Evolutionary conservation across 208 protist species (phyloP).

Genomic region (Trypanosoma brucei): DNA sequence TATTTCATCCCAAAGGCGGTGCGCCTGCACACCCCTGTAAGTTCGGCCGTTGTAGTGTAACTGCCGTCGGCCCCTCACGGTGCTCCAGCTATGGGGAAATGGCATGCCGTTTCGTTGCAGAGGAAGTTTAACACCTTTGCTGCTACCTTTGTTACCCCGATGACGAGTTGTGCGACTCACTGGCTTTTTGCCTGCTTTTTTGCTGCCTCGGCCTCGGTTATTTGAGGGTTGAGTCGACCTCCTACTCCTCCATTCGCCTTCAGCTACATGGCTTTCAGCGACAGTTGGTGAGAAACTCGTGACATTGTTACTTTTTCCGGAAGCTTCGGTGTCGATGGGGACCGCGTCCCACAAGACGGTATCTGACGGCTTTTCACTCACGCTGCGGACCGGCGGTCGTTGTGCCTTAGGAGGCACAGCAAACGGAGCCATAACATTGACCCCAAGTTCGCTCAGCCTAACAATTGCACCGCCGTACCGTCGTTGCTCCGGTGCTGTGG

Average conservation of each 20-base stretch:
- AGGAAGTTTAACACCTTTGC: slow-evolving; percentile 11
- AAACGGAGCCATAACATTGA: not conserved
- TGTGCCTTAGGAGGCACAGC: too few species aligned
- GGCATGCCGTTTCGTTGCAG: slow-evolving; percentile 38
- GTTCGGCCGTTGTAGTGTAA: slow-evolving; percentile 62
- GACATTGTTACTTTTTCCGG: too few species aligned
- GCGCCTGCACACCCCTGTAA: slow-evolving; percentile 53
- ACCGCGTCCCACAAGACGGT: too few species aligned
- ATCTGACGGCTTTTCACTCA: too few species aligned
- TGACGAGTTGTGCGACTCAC: not conserved
- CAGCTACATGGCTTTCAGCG: too few species aligned
- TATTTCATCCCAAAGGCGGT: slow-evolving; percentile 65
- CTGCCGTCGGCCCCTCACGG: slow-evolving; percentile 38
- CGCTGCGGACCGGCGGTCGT: too few species aligned
- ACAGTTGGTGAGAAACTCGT: too few species aligned
- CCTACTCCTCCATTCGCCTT: too few species aligned
- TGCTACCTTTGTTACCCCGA: not conserved
- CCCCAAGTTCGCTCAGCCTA: slow-evolving; percentile 65
- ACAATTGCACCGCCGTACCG: slow-evolving; percentile 62
- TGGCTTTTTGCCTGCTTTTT: not conserved
- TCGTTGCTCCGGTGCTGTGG: not conserved
- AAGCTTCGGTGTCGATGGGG: too few species aligned
- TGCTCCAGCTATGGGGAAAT: slow-evolving; percentile 61
- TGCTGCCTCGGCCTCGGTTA: not conserved
- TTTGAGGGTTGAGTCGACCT: too few species aligned